Base-by-base conservation (phyloP, 176 grass and related monocot genomes). In the Alopecurus myosuroides region DNA sequence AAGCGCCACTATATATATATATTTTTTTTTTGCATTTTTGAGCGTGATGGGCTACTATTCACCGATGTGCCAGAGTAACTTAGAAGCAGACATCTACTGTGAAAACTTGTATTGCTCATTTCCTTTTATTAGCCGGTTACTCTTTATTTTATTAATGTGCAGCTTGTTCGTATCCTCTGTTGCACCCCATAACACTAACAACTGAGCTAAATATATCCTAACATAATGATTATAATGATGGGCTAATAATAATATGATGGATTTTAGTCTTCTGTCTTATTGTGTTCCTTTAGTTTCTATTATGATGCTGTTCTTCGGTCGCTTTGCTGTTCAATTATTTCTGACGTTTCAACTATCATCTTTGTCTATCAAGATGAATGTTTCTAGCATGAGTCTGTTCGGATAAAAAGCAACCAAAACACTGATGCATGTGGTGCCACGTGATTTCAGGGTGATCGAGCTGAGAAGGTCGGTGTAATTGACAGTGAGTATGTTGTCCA, bases 391-490 rank as follows among this genome's bases (percentile, higher is more conserved):
- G 18, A n/a, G 22, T 77, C 58, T 52, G 37, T 48, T 29, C 11
- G 60, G 80, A 48, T 77, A 26, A 26, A 6, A 60, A 82, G 26
- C 61, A 50, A 40, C 58, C 25, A 23, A 50, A 78, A 53, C 46
- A n/a, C n/a, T 46, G 56, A 89, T 85, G 69, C 67, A 70, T 60
- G 29, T 50, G 52, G 19, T 62, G 26, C 42, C 55, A 66, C 81
- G 49, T 72, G 55, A 81, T 94, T 95, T 90, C 89, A 98, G 93
- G 96, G 96, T 83, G 93, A 98, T 73, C 89, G 91, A 84, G 94
- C 93, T 45, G 94, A 95, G 87, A 98, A 98, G 84, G 96, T 98
- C 6, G 96, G 91, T 28, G 96, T 98, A 37, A 95, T 98, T 88
- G 96, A 98, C 40, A 95, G 84, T 62, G 96, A 98, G 87, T 98